Percentiles rank a stretch among this genome's conserved stretches.
Conservation (phyloP, 257 asterid genomes). For the Solanum chiquidenum region DNA sequence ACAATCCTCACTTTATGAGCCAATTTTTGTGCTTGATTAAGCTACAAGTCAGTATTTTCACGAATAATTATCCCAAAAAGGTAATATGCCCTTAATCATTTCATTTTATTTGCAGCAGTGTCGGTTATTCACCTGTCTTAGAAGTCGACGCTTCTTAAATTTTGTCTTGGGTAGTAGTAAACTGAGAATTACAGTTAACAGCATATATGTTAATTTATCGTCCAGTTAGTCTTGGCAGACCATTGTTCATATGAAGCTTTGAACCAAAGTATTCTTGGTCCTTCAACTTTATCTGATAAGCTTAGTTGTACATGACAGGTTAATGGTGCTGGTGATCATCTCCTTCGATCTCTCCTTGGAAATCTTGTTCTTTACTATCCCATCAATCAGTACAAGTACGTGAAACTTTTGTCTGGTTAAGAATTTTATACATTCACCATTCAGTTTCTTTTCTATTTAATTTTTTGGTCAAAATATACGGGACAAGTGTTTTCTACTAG, state of each 20-base stretch:
- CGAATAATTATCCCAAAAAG: background rate
- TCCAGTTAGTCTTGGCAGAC: background rate
- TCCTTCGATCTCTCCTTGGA: constrained; percentile 95
- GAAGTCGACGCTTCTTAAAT: background rate
- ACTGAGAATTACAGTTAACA: background rate
- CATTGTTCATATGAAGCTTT: background rate
- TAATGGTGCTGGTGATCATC: constrained; percentile 96
- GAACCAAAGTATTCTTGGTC: background rate
- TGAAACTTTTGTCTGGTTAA: background rate
- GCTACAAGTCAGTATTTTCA: background rate
- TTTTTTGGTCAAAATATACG: background rate
- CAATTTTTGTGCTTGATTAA: background rate
- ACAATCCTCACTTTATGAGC: background rate
- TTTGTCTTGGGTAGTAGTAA: background rate
- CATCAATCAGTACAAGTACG: constrained; percentile 83
- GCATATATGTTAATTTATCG: background rate
- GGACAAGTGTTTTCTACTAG: background rate
- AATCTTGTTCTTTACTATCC: constrained; percentile 91
- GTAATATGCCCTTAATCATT: background rate
- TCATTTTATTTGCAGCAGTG: background rate
- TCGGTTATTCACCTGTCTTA: background rate
- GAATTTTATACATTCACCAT: background rate
- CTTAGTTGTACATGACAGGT: constrained; percentile 42
- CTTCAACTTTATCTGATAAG: background rate
- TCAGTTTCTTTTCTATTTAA: background rate